Conservation (phyloP, 306 rosid species). For the Luffa aegyptiaca region DNA sequence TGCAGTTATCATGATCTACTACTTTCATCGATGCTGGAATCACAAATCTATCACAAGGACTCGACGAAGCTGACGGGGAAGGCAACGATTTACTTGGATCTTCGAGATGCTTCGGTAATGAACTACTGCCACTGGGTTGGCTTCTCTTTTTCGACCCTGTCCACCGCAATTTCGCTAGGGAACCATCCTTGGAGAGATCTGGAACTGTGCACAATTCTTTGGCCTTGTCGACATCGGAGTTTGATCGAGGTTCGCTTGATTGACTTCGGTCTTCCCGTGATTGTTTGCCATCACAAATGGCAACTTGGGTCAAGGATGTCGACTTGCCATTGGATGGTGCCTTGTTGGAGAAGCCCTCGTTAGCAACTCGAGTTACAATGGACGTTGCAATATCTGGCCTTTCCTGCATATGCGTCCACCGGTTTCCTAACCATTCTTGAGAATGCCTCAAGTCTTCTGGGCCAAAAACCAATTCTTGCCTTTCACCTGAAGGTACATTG, state of each 20-base stretch:
- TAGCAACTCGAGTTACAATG: constrained; percentile 18
- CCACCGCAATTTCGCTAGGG: constrained; percentile 53
- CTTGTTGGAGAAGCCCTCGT: constrained; percentile 12
- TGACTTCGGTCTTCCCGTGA: constrained; percentile 16
- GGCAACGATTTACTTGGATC: constrained; percentile 8
- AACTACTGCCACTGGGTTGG: constrained; percentile 10
- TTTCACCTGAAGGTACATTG: constrained; percentile 42
- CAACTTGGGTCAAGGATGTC: not conserved
- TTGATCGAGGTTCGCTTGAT: constrained; percentile 5
- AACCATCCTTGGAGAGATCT: constrained; percentile 55
- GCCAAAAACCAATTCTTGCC: constrained; percentile 25
- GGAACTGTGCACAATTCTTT: constrained; percentile 20
- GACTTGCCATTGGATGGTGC: not conserved
- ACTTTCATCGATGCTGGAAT: constrained; percentile 40
- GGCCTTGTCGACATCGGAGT: constrained; percentile 11
- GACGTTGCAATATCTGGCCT: constrained; percentile 50
- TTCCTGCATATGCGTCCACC: constrained; percentile 41
- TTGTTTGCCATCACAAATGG: constrained; percentile 13
- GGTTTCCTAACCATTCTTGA: constrained; percentile 64
- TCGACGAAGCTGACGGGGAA: constrained; percentile 8
- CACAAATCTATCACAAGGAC: constrained; percentile 34
- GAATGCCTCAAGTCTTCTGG: constrained; percentile 41
- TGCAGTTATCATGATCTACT: constrained; percentile 70
- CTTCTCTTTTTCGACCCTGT: constrained; percentile 53
- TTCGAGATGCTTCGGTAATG: constrained; percentile 16